Base-by-base conservation (phyloP, 768 basidiomycete species). In the Suillus plorans region DNA sequence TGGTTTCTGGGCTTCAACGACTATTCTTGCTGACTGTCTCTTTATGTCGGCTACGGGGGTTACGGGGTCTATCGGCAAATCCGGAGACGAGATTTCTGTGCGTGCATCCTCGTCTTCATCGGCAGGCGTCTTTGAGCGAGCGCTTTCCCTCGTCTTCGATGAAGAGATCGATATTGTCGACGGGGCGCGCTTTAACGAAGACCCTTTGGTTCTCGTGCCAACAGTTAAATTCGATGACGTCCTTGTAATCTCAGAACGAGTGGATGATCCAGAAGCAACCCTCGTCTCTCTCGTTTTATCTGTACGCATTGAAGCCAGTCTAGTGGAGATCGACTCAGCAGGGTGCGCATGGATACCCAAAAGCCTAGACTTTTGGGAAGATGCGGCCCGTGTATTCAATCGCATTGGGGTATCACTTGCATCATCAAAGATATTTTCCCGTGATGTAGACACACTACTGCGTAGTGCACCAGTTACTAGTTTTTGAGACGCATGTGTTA, bases 21-120 rank as follows among this genome's bases (percentile, higher is more conserved):
- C 9, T 47, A 14, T 63, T 61, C 22, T 62, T 69, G 58, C 72
- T 63, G 25, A 61, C 60, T 56, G 70, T 67, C 63, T 69, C 69
- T 70, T 74, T 63, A 63, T 69, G 56, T 64, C 44, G 14, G 75
- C 70, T 34, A 76, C 69, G 2, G 78, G 79, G 5, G 79, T 78
- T 39, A 75, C 69, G 0, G 75, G 74, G 25, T 71, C 73, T 22
- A 66, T 59, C 25, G 76, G 78, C 55, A 79, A 71, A 36, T 75
- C 69, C 4, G 79, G 75, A 50, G 73, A 75, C 20, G 70, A 66
- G 25, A 72, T 45, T 25, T 74, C 73, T 7, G 67, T 55, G 16
- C 64, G 53, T 6, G 39, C 3, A 61, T 34, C 65, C 47, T 66
- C 62, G 25, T 69, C 63, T 57, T 16, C 28, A 47, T 61, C 55